Evolutionary conservation across 805 yeast genomes (phyloP).

Genomic region (Phaffomyces antillensis): DNA sequence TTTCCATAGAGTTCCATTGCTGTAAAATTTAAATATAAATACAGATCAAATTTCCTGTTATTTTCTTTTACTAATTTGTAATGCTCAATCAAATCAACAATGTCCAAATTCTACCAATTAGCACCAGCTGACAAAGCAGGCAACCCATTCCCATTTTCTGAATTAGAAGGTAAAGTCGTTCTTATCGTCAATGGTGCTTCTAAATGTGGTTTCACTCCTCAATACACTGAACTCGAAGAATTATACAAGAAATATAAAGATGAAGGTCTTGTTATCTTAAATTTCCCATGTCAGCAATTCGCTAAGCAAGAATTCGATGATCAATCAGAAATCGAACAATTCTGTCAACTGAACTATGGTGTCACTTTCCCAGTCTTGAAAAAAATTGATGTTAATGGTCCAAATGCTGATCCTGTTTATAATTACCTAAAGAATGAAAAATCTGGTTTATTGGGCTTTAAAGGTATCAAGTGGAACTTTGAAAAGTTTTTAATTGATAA

Average conservation of each 20-base stretch:
- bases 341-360: conserved; percentile 79
- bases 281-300: conserved; percentile 90
- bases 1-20: too few species aligned
- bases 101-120: conserved; percentile 62
- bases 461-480: conserved; percentile 72
- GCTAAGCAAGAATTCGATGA: conserved; percentile 73
- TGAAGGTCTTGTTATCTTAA: conserved; percentile 62
- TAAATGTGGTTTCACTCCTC: conserved; percentile 79
- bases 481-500: conserved; percentile 62
- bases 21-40: not conserved
- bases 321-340: conserved; percentile 61
- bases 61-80: too few species aligned
- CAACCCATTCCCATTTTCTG: conserved; percentile 48
- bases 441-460: conserved; percentile 57
- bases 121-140: conserved; percentile 57
- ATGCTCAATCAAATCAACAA: conserved; percentile 12
- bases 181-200: conserved; percentile 84
- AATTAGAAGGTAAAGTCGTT: conserved; percentile 74
- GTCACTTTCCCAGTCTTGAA: conserved; percentile 85
- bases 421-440: conserved; percentile 64
- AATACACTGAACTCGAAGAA: conserved; percentile 65
- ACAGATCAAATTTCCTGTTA: not conserved
- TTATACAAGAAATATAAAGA: conserved; percentile 61
- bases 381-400: conserved; percentile 88
- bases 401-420: conserved; percentile 72